phyloP scores from a whole-genome alignment of 768 basidiomycete genomes.

The Termitomyces sp. region DNA sequence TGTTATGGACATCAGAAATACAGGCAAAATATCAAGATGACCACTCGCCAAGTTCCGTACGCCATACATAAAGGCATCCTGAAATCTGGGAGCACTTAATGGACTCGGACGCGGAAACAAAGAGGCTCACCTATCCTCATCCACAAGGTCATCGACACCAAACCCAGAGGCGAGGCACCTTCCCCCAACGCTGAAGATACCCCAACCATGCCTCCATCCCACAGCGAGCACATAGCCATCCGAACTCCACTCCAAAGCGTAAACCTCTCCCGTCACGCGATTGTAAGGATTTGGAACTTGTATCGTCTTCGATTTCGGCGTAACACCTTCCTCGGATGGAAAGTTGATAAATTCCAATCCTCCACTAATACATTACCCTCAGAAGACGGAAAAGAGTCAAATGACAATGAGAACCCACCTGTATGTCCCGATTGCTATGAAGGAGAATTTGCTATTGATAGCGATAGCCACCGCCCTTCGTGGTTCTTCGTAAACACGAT shows the following conservation, averaged over 20 bases:
- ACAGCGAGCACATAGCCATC: slow-evolving; percentile 95
- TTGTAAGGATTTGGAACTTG: slow-evolving; percentile 58
- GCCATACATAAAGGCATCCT: slow-evolving; percentile 85
- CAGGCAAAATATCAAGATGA: too few species aligned
- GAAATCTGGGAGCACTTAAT: slow-evolving; percentile 38
- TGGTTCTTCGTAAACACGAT: slow-evolving; percentile 52
- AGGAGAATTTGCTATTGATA: slow-evolving; percentile 75
- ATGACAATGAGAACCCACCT: slow-evolving; percentile 34
- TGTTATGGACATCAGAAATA: slow-evolving; percentile 21
- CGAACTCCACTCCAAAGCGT: slow-evolving; percentile 82
- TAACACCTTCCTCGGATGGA: slow-evolving; percentile 53
- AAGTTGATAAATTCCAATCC: slow-evolving; percentile 62
- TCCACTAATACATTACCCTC: slow-evolving; percentile 37
- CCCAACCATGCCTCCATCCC: slow-evolving; percentile 89
- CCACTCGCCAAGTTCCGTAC: slow-evolving; percentile 61
- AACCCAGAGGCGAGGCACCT: slow-evolving; percentile 78
- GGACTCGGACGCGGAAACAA: slow-evolving; percentile 3
- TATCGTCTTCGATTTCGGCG: slow-evolving; percentile 56
- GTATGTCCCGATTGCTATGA: slow-evolving; percentile 74
- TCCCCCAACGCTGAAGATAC: slow-evolving; percentile 84
- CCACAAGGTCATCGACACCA: slow-evolving; percentile 57
- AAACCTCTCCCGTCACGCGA: slow-evolving; percentile 55
- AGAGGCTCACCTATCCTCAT: slow-evolving; percentile 40
- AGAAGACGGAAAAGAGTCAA: neutral
- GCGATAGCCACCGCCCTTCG: slow-evolving; percentile 59